phyloP scores from a whole-genome alignment of 768 basidiomycete species.

The Boletus vinaceobasis region DNA sequence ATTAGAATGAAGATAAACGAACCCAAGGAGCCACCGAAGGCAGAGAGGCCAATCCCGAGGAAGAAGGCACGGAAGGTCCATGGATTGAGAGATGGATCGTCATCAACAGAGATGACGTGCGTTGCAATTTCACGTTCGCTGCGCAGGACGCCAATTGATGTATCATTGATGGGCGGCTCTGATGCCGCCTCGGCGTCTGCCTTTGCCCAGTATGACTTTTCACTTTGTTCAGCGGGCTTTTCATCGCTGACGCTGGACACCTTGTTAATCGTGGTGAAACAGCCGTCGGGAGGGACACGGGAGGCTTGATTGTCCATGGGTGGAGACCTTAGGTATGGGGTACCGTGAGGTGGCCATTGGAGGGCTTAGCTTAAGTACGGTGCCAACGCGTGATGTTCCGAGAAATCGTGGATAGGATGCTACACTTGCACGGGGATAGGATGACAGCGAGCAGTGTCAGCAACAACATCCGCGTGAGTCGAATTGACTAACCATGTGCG shows the following conservation, averaged over 20 bases:
- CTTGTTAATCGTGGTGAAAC: not conserved
- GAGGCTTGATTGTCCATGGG: constrained; percentile 4
- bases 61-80: constrained; percentile 46
- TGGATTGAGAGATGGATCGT: constrained; percentile 26
- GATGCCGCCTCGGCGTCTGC: constrained; percentile 32
- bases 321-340: not conserved
- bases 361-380: not conserved
- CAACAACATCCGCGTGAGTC: not conserved
- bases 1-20: constrained; percentile 1
- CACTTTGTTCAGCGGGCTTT: constrained; percentile 6
- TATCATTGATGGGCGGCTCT: not conserved
- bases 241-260: constrained; percentile 4
- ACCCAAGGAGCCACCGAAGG: constrained; percentile 51
- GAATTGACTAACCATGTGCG: no score
- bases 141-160: constrained; percentile 27
- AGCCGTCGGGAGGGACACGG: not conserved
- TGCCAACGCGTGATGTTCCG: not conserved
- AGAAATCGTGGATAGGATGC: not conserved
- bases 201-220: constrained; percentile 21
- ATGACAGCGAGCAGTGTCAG: not conserved
- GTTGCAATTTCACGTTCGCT: constrained; percentile 48
- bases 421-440: not conserved
- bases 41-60: constrained; percentile 52
- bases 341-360: not conserved
- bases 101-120: constrained; percentile 41